Percentiles rank a stretch among this genome's conserved stretches.
These are phyloP conservation scores for Zychaea mexicana DNA, from an alignment of 371 early-diverging fungal genomes.

Conservation along the genomic window DNA sequence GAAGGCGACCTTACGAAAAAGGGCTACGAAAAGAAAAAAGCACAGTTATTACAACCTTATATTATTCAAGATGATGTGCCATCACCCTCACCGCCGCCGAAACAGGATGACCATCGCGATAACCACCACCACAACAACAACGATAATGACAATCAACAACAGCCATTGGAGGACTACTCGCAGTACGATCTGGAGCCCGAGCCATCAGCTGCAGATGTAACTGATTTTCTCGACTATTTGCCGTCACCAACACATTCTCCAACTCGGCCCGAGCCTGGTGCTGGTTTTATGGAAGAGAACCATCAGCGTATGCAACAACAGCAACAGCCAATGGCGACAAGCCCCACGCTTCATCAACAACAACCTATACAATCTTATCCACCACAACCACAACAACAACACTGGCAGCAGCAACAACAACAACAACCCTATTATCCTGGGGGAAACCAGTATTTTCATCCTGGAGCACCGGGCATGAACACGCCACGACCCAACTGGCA, in stretches of 20 bases:
- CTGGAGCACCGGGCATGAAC: no score
- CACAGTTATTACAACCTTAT: constrained; percentile 29
- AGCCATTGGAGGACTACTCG: not conserved
- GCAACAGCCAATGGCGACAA: constrained; percentile 6
- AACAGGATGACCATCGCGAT: not conserved
- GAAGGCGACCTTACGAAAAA: constrained; percentile 74
- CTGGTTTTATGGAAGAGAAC: constrained; percentile 18
- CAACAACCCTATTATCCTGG: constrained; percentile 7
- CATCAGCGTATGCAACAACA: constrained; percentile 18
- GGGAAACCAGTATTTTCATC: no score
- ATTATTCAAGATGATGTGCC: not conserved
- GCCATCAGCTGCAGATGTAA: constrained; percentile 39
- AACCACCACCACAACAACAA: not conserved
- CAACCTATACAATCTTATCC: constrained; percentile 13
- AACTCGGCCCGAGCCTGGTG: constrained; percentile 16
- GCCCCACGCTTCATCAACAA: constrained; percentile 1
- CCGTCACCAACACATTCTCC: constrained; percentile 43
- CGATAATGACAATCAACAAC: not conserved
- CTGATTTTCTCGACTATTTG: constrained; percentile 38
- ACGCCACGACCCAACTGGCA: constrained; percentile 23
- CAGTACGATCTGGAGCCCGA: constrained; percentile 26
- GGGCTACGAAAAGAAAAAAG: constrained; percentile 65
- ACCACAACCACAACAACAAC: constrained; percentile 5
- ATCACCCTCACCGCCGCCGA: not conserved
- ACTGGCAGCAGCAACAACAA: constrained; percentile 15